Conservation (phyloP, 1,284 basidiomycete species). For the Boletellus deceptivus region DNA sequence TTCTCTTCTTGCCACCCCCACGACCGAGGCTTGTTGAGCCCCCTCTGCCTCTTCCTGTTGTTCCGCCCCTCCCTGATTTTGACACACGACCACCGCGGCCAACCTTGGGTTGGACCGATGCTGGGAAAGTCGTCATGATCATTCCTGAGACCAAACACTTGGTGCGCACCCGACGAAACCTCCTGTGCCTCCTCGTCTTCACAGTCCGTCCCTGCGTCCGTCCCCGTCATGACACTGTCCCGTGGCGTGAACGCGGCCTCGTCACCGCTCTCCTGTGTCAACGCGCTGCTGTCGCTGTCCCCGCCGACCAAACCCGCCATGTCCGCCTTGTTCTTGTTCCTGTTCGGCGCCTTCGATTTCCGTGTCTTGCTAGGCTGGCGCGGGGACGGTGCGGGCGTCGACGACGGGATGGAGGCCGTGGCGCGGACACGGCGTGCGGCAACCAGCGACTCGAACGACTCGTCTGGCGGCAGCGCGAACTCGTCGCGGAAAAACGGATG, state of each 20-base stretch:
- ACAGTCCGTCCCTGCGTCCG: constrained; percentile 67
- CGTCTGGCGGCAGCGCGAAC: constrained; percentile 60
- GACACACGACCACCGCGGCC: constrained; percentile 28
- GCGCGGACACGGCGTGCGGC: constrained; percentile 61
- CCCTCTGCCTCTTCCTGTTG: constrained; percentile 24
- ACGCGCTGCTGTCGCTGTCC: constrained; percentile 76
- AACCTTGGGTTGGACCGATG: constrained; percentile 18
- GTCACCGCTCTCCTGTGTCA: constrained; percentile 77
- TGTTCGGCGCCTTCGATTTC: constrained; percentile 26
- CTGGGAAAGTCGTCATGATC: constrained; percentile 21
- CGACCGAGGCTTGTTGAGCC: constrained; percentile 26
- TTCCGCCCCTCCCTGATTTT: constrained; percentile 26
- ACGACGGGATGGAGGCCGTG: constrained; percentile 54
- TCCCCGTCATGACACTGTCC: constrained; percentile 63
- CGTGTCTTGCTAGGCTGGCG: constrained; percentile 30
- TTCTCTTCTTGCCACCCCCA: constrained; percentile 31
- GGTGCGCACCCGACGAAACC: constrained; percentile 51
- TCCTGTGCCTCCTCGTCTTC: constrained; percentile 64
- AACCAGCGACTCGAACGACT: constrained; percentile 55
- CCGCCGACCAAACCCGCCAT: constrained; percentile 69
- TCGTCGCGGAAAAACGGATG: constrained; percentile 74
- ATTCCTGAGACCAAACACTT: neutral
- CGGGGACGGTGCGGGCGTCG: constrained; percentile 50
- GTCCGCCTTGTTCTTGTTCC: constrained; percentile 37
- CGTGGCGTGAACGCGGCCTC: constrained; percentile 55